phyloP scores from a whole-genome alignment of 164 flowering plant genomes.

The Liquidambar formosana region DNA sequence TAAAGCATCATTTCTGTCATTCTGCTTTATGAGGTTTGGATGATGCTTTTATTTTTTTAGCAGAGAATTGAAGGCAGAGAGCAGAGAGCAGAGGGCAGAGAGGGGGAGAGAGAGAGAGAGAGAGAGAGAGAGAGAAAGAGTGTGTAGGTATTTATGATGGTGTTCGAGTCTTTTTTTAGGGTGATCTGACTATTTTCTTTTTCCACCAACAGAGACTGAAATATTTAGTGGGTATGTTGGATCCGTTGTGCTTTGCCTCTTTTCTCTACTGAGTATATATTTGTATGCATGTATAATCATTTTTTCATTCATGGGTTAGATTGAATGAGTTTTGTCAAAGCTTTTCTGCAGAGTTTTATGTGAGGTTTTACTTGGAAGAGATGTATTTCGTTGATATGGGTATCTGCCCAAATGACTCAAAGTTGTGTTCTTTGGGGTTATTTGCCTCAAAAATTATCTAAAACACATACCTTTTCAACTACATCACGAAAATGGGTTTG shows the following conservation, averaged over 20 bases:
- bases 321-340: too few species aligned
- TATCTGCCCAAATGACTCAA: not conserved
- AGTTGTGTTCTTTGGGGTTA: not conserved
- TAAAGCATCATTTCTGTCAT: conserved; percentile 12
- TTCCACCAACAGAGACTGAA: not conserved
- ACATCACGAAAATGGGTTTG: too few species aligned
- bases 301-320: not conserved
- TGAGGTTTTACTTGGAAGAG: not conserved
- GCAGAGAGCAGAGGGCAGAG: conserved; percentile 3
- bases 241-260: not conserved
- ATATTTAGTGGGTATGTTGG: conserved; percentile 13
- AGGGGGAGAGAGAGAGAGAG: not conserved
- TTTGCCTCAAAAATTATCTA: not conserved
- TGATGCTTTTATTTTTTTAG: conserved; percentile 14
- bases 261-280: too few species aligned
- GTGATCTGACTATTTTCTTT: too few species aligned
- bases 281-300: too few species aligned
- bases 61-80: not conserved
- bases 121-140: too few species aligned
- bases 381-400: not conserved
- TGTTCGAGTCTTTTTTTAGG: not conserved
- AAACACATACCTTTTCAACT: too few species aligned
- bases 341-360: not conserved
- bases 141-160: conserved; percentile 5
- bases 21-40: conserved; percentile 12